Conservation (phyloP, 805 yeast genomes). For the Metschnikowia hibisci region DNA sequence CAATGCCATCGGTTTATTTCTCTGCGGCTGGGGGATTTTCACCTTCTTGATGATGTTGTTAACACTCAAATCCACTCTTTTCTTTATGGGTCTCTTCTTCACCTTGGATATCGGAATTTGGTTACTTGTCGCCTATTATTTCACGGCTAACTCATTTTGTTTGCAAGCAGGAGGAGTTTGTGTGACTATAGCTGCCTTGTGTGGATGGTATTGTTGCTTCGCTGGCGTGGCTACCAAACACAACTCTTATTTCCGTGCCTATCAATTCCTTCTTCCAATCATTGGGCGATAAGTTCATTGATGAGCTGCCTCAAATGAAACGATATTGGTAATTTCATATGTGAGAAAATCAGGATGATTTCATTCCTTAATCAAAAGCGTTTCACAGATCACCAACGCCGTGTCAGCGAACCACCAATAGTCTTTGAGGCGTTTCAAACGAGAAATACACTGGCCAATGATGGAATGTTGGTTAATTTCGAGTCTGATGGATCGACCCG, state of each 20-base stretch:
- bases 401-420: constrained; percentile 6
- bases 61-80: constrained; percentile 48
- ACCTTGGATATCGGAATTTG: constrained; percentile 53
- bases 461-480: neutral
- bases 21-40: constrained; percentile 63
- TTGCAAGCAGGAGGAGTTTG: constrained; percentile 17
- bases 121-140: constrained; percentile 46
- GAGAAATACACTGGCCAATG: neutral
- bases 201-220: constrained; percentile 19
- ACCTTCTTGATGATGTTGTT: constrained; percentile 54
- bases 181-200: constrained; percentile 13
- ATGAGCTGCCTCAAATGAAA: neutral
- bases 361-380: neutral
- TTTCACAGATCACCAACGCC: constrained; percentile 1
- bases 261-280: constrained; percentile 13
- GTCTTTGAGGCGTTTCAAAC: neutral
- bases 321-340: neutral
- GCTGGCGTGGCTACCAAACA: constrained; percentile 18
- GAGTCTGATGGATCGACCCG: neutral
- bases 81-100: constrained; percentile 50
- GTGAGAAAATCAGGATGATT: neutral
- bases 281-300: constrained; percentile 6
- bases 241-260: constrained; percentile 15
- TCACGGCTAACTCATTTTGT: constrained; percentile 31
- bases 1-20: constrained; percentile 55